Evolutionary conservation across 192 early-diverging fungal species (phyloP), one percentile per base, ranked within the genome.

Genomic region (Rhizophagus prolifer): DNA sequence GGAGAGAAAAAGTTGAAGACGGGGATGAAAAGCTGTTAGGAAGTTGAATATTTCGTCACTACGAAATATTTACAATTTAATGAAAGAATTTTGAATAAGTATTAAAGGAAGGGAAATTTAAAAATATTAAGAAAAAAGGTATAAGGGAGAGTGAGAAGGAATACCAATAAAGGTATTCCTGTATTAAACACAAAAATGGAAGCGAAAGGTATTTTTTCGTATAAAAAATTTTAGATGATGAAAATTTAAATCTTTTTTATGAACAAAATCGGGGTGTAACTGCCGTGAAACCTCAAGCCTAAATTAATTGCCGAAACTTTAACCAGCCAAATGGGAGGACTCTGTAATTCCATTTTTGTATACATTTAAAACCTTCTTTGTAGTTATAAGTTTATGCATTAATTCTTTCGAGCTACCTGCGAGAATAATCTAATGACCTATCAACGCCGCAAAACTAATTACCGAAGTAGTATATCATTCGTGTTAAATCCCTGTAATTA

Each of bases 251-350:
- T 30, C 62, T 30, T 63, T 38, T 38, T 30, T 25, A 30, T 30
- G n/a, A 63, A 30, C 62, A 28, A 63, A 30, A 63, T 63, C 28
- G 12, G 13, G 9, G 62, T 63, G 62, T 63, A 62, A 63, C 62
- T 63, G 62, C 28, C 31, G 62, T 63, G 62, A 10, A 30, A 63
- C 62, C 8, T 12, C 31, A 16, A 63, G n/a, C 28, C 3, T 63
- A 30, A 63, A 63, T 63, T 63, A 26, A 30, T 54, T 54, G 13
- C 47, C 14, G 47, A 54, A 54, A 54, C 13, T 54, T 54, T 19
- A 16, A 54, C 47, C 47, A 54, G 2, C 14, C 14, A 14, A 14
- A 47, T 47, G 1, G 12, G 4, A 4, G 47, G 21, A 54, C 4
- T 16, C 47, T 54, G 47, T 19, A 19, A 54, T 16, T 54, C 47